Percentiles rank a stretch among this genome's conserved stretches.
phyloP scores from a whole-genome alignment of 2,329 filamentous ascomycete species.

The Fusarium caatingaense region DNA sequence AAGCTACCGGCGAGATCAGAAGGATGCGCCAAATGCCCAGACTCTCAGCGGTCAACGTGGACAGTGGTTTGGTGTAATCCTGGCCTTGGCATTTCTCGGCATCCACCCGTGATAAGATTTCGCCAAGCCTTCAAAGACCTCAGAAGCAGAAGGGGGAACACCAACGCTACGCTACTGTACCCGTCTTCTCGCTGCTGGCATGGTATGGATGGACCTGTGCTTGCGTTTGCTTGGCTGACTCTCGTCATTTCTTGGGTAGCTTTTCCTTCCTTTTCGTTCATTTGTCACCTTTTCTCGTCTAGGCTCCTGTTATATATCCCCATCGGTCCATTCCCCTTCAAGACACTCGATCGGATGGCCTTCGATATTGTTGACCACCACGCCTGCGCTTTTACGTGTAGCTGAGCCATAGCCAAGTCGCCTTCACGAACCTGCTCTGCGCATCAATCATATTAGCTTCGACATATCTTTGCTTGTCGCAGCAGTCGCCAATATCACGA shows the following conservation, averaged over 20 bases:
- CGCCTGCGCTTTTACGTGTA: constrained; percentile 18
- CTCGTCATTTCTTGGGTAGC: constrained; percentile 35
- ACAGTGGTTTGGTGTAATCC: constrained; percentile 45
- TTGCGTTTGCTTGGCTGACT: constrained; percentile 33
- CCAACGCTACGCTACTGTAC: constrained; percentile 44
- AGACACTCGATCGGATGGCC: constrained; percentile 31
- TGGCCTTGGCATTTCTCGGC: constrained; percentile 49
- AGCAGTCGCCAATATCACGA: constrained; percentile 4
- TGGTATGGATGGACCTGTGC: constrained; percentile 36
- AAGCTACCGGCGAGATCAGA: constrained; percentile 7
- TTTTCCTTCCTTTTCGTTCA: constrained; percentile 26
- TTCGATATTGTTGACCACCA: constrained; percentile 25
- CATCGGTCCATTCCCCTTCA: constrained; percentile 13
- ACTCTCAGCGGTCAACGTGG: constrained; percentile 46
- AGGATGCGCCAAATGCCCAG: constrained; percentile 38
- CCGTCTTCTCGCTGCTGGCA: constrained; percentile 37
- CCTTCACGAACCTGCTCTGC: constrained; percentile 5
- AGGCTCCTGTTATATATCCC: constrained; percentile 22
- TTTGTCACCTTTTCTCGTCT: constrained; percentile 24
- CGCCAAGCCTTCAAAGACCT: constrained; percentile 49
- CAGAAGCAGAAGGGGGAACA: constrained; percentile 48
- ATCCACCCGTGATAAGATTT: constrained; percentile 49
- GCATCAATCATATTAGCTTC: background rate
- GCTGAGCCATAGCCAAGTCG: constrained; percentile 21
- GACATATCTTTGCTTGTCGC: constrained; percentile 4